These are phyloP conservation scores for Teunomyces funiuensis DNA, from an alignment of 805 yeast species.

Conservation along the genomic window DNA sequence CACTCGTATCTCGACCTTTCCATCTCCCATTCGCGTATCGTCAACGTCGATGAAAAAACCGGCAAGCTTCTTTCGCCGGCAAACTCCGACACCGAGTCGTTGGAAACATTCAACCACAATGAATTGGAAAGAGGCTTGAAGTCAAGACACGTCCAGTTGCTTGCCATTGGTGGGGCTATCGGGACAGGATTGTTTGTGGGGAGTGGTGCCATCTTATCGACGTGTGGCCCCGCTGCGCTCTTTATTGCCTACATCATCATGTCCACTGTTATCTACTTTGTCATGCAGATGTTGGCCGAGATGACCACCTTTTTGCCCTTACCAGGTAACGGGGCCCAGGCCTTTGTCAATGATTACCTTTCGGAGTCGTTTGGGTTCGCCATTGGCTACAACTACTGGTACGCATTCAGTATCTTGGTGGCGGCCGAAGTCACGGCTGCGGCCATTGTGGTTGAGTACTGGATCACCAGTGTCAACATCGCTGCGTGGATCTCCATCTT, in stretches of 20 bases:
- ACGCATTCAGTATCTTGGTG: slow-evolving; percentile 31
- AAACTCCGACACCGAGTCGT: slow-evolving; percentile 15
- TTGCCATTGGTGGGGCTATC: slow-evolving; percentile 20
- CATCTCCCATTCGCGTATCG: slow-evolving; percentile 17
- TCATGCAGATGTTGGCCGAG: slow-evolving; percentile 34
- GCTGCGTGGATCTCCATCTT: slow-evolving; percentile 43
- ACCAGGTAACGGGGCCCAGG: slow-evolving; percentile 34
- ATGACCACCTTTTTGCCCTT: slow-evolving; percentile 35
- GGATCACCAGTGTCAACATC: slow-evolving; percentile 32
- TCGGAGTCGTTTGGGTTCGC: slow-evolving; percentile 34
- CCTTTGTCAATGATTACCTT: slow-evolving; percentile 28
- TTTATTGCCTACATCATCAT: slow-evolving; percentile 20
- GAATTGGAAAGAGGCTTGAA: slow-evolving; percentile 15
- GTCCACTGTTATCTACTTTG: slow-evolving; percentile 23
- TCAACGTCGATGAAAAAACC: slow-evolving; percentile 21
- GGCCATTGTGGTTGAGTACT: slow-evolving; percentile 32
- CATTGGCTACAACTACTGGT: slow-evolving; percentile 35
- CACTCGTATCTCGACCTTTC: slow-evolving; percentile 25
- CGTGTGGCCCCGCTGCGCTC: slow-evolving; percentile 20
- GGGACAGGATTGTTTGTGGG: slow-evolving; percentile 27
- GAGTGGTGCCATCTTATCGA: slow-evolving; percentile 23
- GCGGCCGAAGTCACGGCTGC: slow-evolving; percentile 46
- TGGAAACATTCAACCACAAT: slow-evolving; percentile 18
- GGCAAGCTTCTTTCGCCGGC: slow-evolving; percentile 19
- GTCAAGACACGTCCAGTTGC: slow-evolving; percentile 16